A percentile compares a stretch with the other conserved stretches of the same genome.
phyloP scores from a whole-genome alignment of 306 rosid genomes.

The Carpinus fangiana region DNA sequence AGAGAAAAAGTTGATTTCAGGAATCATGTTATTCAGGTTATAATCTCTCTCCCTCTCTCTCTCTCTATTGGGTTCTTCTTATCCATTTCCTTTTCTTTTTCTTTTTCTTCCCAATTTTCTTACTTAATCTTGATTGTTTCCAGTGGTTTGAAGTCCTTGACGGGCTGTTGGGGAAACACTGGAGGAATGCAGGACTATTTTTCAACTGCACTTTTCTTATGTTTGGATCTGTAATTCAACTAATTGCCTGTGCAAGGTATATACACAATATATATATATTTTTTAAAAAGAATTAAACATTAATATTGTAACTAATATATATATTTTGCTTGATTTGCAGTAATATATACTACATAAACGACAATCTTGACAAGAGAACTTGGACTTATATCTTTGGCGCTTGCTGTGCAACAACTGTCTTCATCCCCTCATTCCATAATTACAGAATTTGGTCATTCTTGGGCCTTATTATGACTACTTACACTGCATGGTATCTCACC shows the following conservation, averaged over 20 bases:
- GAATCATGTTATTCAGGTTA: slow-evolving; percentile 88
- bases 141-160: slow-evolving; percentile 99
- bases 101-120: slow-evolving; percentile 8
- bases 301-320: too few relatives aligned
- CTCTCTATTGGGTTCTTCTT: not conserved
- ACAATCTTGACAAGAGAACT: slow-evolving; percentile 97
- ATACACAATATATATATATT: too few relatives aligned
- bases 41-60: slow-evolving; percentile 7
- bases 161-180: slow-evolving; percentile 87
- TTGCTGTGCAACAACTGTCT: slow-evolving; percentile 95
- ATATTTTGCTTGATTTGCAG: slow-evolving; percentile 36
- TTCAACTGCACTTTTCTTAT: slow-evolving; percentile 98
- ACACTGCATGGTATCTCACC: slow-evolving; percentile 97
- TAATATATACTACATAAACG: slow-evolving; percentile 94
- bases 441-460: slow-evolving; percentile 96
- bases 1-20: slow-evolving; percentile 95
- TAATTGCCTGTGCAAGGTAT: slow-evolving; percentile 94
- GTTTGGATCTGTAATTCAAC: slow-evolving; percentile 96
- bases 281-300: not conserved
- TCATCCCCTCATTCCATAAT: slow-evolving; percentile 94
- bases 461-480: slow-evolving; percentile 89
- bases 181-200: slow-evolving; percentile 90
- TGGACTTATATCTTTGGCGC: slow-evolving; percentile 99
- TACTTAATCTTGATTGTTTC: not conserved
- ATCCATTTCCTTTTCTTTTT: not conserved